These are phyloP conservation scores for Coemansia asiatica DNA, from an alignment of 192 early-diverging fungal species.

Conservation along the genomic window DNA sequence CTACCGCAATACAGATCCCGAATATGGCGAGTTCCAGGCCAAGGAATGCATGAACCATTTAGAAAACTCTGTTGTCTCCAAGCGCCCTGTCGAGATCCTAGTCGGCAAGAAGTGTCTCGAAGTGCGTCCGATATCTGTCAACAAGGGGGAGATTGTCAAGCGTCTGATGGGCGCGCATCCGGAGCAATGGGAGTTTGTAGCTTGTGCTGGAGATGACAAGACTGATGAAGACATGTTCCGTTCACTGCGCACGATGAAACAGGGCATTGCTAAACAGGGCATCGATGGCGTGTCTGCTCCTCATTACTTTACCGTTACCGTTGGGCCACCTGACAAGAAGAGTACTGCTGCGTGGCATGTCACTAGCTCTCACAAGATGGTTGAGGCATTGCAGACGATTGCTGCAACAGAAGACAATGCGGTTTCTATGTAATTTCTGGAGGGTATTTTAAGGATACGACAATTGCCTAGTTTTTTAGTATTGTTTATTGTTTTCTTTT, in stretches of 20 bases:
- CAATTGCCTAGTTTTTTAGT: neutral
- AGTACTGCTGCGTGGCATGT: conserved; percentile 87
- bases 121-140: conserved; percentile 86
- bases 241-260: conserved; percentile 54
- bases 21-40: conserved; percentile 93
- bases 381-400: conserved; percentile 28
- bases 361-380: conserved; percentile 36
- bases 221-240: conserved; percentile 99
- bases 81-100: conserved; percentile 90
- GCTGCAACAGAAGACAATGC: conserved; percentile 8
- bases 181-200: conserved; percentile 80
- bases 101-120: conserved; percentile 97
- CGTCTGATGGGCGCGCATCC: conserved; percentile 62
- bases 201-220: conserved; percentile 96
- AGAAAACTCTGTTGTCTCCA: conserved; percentile 87
- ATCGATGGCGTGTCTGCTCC: conserved; percentile 8
- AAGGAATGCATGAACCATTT: conserved; percentile 97
- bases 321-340: conserved; percentile 85
- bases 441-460: neutral
- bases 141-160: conserved; percentile 98
- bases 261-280: conserved; percentile 14
- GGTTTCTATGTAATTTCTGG: neutral
- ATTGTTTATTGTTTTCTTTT: neutral
- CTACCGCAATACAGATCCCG: conserved; percentile 91
- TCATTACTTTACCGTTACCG: conserved; percentile 71